phyloP scores from a whole-genome alignment of 495 filamentous ascomycete genomes.

The Aspergillus conjunctus region DNA sequence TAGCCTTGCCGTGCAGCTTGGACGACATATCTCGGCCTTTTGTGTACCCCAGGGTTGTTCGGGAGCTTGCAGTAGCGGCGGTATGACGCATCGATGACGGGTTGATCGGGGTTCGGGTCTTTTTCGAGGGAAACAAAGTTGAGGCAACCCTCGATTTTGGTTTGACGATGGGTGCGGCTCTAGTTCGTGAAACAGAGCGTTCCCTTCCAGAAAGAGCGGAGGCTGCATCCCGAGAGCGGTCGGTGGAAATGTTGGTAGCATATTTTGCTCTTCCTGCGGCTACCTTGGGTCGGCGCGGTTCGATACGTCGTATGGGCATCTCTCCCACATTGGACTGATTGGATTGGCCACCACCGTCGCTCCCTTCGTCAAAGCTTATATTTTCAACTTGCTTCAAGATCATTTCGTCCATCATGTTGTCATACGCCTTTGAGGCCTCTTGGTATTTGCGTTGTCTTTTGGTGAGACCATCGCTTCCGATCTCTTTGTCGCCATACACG shows the following conservation, averaged over 20 bases:
- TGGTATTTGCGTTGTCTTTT: conserved; percentile 61
- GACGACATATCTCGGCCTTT: conserved; percentile 69
- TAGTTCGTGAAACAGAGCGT: conserved; percentile 35
- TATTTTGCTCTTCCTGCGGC: conserved; percentile 30
- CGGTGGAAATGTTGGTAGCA: conserved; percentile 41
- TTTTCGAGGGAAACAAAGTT: conserved; percentile 44
- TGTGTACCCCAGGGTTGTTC: conserved; percentile 77
- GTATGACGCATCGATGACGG: conserved; percentile 58
- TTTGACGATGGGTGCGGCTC: conserved; percentile 44
- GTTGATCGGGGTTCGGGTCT: conserved; percentile 44
- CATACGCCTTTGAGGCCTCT: conserved; percentile 47
- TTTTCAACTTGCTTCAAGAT: conserved; percentile 64
- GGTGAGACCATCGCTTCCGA: conserved; percentile 68
- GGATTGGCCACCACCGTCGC: conserved; percentile 32
- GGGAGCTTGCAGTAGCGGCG: conserved; percentile 66
- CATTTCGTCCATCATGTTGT: conserved; percentile 57
- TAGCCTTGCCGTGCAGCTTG: conserved; percentile 38
- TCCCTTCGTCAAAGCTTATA: conserved; percentile 52
- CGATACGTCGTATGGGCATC: conserved; percentile 27
- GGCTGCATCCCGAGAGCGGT: conserved; percentile 57
- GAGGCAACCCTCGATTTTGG: conserved; percentile 39
- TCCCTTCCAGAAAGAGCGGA: conserved; percentile 51
- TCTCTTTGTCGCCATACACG: conserved; percentile 64
- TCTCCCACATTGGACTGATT: conserved; percentile 12
- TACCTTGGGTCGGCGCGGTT: conserved; percentile 30